phyloP scores from a whole-genome alignment of 495 filamentous ascomycete species.

The Penicillium samsonianum region DNA sequence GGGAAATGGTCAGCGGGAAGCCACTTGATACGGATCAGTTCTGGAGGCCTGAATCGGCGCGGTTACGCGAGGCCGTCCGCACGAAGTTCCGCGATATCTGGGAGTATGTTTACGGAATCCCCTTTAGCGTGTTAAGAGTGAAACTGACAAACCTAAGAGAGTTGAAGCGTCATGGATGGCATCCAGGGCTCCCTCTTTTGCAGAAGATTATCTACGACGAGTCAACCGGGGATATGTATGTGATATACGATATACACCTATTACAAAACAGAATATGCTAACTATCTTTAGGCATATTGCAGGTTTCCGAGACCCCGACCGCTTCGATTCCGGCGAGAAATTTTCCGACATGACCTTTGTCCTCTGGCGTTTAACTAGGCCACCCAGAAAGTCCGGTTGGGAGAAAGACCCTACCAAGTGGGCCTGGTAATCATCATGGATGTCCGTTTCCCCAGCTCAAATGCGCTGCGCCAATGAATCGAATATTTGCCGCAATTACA shows the following conservation, averaged over 20 bases:
- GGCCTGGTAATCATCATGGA: not conserved
- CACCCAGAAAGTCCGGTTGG: not conserved
- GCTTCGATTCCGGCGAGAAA: not conserved
- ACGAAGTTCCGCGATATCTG: not conserved
- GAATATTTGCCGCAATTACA: no score
- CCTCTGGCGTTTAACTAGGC: not conserved
- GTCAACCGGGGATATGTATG: not conserved
- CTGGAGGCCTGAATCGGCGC: not conserved
- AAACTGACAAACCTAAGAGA: not conserved
- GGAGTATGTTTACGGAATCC: not conserved
- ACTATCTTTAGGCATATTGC: slow-evolving; percentile 1
- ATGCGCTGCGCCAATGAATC: no score
- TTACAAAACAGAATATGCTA: not conserved
- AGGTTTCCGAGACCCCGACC: not conserved
- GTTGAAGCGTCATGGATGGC: not conserved
- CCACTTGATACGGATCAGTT: not conserved
- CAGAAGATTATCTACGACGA: not conserved
- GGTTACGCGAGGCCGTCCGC: not conserved
- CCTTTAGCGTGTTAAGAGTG: not conserved
- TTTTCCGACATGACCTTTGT: slow-evolving; percentile 3
- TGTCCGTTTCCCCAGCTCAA: no score
- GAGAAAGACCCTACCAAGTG: not conserved
- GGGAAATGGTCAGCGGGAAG: not conserved
- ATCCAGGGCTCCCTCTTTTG: not conserved
- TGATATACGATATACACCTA: not conserved